These are phyloP conservation scores for Alternaria brassicicola DNA, from an alignment of 2,329 filamentous ascomycete species.

Conservation along the genomic window DNA sequence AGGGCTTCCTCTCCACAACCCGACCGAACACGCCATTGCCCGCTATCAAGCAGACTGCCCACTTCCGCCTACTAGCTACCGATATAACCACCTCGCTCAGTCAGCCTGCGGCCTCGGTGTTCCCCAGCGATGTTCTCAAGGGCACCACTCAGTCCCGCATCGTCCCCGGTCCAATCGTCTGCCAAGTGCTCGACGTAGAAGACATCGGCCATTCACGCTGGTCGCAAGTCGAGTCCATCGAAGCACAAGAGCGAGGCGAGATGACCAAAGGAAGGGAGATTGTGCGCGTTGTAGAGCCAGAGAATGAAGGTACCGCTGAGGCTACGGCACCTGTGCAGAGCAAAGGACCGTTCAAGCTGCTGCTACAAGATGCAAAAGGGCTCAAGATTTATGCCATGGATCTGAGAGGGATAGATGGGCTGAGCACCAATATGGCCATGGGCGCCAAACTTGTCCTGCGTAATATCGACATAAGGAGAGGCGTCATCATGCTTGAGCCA, in stretches of 20 bases:
- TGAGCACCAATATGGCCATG: conserved; percentile 72
- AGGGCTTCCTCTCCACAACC: conserved; percentile 63
- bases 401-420: conserved; percentile 66
- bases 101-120: conserved; percentile 50
- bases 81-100: conserved; percentile 71
- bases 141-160: conserved; percentile 61
- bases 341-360: conserved; percentile 75
- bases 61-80: conserved; percentile 77
- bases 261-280: conserved; percentile 78
- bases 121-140: conserved; percentile 66
- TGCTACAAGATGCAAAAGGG: conserved; percentile 75
- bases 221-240: conserved; percentile 85
- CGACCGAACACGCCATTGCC: conserved; percentile 66
- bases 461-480: conserved; percentile 71
- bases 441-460: conserved; percentile 81
- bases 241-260: conserved; percentile 75
- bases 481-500: conserved; percentile 78
- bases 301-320: conserved; percentile 49
- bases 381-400: conserved; percentile 77
- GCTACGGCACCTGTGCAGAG: conserved; percentile 36
- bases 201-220: conserved; percentile 81
- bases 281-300: conserved; percentile 69
- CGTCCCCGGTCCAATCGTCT: conserved; percentile 68
- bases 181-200: conserved; percentile 86
- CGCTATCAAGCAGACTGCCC: conserved; percentile 77